Evolutionary conservation across 78 protist genomes (phyloP), one percentile per base, ranked within the genome.

Genomic region (Planoprotostelium fungivorum): DNA sequence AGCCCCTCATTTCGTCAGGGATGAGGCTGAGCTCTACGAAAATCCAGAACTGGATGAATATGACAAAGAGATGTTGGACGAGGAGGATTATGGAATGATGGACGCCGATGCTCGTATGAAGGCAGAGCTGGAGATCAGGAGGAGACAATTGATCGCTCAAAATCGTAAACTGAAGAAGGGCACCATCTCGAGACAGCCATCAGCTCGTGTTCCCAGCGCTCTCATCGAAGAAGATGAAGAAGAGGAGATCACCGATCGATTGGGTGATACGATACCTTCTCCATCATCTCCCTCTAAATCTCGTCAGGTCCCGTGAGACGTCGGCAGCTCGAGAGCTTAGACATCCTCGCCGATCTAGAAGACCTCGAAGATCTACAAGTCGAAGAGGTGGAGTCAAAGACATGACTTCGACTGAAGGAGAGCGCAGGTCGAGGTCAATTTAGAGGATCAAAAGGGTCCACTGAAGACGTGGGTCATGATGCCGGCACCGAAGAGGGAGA

Each of bases 381-480:
- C 37, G 87, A 85, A 85, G 87, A 36, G 16, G 87, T 25, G 36
- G 87, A 25, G 16, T 73, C 29, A 73, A 73, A 73, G 29, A 5
- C 16, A 16, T 5, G 87, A 85, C 87, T 36, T 36, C n/a, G 5
- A 85, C 36, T 85, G 87, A 85, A 85, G 16, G 37, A 25, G 35
- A 85, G 5, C 73, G n/a, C 73, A 29, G 5, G 86, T 38, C 29
- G n/a, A 25, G 63, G 87, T 92, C 28, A 89, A 88, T 38, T 89
- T 97, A 37, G 96, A 94, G 31, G 96, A 94, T 28, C 90, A 83
- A 85, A 86, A 92, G 9, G 96, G 95, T 28, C 36, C 93, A 5
- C 86, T 94, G 0, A 91, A 91, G 86, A 96, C 95, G 86, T 97
- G 95, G 94, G 39, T 97, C 0, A 0, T 29, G 51, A 0, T 83